These are phyloP conservation scores for Acer campestre DNA, from an alignment of 345 rosid species.

Conservation along the genomic window DNA sequence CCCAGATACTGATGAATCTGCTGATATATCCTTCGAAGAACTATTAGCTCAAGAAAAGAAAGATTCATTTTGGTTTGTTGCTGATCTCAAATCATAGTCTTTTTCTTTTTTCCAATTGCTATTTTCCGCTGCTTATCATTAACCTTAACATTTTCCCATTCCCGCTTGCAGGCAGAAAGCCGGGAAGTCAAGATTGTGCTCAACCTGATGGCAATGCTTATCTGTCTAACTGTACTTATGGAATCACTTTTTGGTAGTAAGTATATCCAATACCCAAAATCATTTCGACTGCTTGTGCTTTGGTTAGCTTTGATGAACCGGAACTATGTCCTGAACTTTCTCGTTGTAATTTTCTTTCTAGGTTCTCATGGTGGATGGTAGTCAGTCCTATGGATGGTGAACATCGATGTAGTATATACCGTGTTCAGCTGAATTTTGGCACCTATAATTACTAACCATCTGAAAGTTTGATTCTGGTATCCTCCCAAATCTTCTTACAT, in stretches of 20 bases:
- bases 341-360: background rate
- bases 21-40: conserved; percentile 89
- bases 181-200: conserved; percentile 55
- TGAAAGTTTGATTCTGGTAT: background rate
- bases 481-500: background rate
- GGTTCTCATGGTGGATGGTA: background rate
- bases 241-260: conserved; percentile 10
- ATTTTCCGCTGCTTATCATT: background rate
- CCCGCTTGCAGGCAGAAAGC: conserved; percentile 69
- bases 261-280: background rate
- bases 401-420: background rate
- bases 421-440: conserved; percentile 10
- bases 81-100: conserved; percentile 10
- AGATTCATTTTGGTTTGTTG: conserved; percentile 79
- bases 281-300: background rate
- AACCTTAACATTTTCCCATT: conserved; percentile 1
- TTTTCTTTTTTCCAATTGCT: background rate
- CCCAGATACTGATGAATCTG: conserved; percentile 47
- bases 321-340: background rate
- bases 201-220: conserved; percentile 24
- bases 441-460: conserved; percentile 13
- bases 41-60: conserved; percentile 87
- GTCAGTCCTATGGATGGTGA: background rate
- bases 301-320: background rate
- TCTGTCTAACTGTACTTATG: conserved; percentile 14